phyloP scores from a whole-genome alignment of 441 rosid genomes.

The Adansonia rubrostipa region DNA sequence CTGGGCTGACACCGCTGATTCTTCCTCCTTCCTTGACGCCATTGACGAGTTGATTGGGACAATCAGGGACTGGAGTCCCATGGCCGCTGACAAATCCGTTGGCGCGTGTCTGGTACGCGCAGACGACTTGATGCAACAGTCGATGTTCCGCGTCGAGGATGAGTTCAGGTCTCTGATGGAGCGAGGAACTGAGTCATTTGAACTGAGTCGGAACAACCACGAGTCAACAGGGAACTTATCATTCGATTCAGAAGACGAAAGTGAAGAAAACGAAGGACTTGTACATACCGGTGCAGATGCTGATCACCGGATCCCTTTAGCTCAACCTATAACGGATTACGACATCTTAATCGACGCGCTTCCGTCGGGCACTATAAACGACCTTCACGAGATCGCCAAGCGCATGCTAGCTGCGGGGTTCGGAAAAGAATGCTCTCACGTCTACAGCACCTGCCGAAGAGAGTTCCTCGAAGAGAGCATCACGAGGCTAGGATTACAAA shows the following conservation, averaged over 20 bases:
- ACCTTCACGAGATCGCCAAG: constrained; percentile 83
- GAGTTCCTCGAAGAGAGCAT: constrained; percentile 86
- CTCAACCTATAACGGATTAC: constrained; percentile 74
- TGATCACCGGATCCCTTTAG: constrained; percentile 64
- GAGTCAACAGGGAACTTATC: constrained; percentile 38
- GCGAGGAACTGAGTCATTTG: constrained; percentile 69
- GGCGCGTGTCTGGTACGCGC: constrained; percentile 64
- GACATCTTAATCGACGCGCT: constrained; percentile 83
- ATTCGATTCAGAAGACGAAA: constrained; percentile 59
- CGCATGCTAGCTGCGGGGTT: constrained; percentile 85
- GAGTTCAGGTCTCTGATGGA: constrained; percentile 84
- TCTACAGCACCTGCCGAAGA: constrained; percentile 76
- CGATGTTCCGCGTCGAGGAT: constrained; percentile 79
- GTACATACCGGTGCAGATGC: constrained; percentile 35
- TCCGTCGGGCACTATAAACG: constrained; percentile 75
- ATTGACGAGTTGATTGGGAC: constrained; percentile 65
- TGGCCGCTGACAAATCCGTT: constrained; percentile 53
- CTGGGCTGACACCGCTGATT: no score
- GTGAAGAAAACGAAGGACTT: constrained; percentile 39
- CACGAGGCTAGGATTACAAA: constrained; percentile 77
- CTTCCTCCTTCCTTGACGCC: constrained; percentile 57
- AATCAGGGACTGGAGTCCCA: constrained; percentile 58
- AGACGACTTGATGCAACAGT: constrained; percentile 75
- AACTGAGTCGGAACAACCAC: constrained; percentile 40
- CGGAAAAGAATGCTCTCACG: constrained; percentile 76